Evolutionary conservation across 1,139 yeast species (phyloP), one percentile per base, ranked within the genome.

Genomic region (Protomyces inundatus): DNA sequence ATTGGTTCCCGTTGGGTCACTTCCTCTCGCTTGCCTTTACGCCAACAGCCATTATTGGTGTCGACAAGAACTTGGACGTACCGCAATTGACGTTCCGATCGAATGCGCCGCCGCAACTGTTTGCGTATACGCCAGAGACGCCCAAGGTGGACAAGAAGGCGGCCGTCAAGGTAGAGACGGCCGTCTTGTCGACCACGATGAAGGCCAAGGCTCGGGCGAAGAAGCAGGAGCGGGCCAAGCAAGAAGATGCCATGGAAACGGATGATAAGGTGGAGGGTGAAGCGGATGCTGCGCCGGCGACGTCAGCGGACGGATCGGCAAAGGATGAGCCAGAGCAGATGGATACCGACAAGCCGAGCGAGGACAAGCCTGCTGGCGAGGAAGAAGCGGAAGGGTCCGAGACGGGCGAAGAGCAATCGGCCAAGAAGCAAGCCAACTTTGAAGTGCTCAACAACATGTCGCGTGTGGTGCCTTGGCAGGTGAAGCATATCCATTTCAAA

Each of bases 1-100:
- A 90, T 77, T 93, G 98, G 98, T 95, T 87, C 84, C 98, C 99
- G 68, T 81, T 91, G 67, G 85, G 97, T 1, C 98, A 93, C 77
- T 95, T 93, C 78, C 79, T 93, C 71, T 87, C 96, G 23, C 82
- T 95, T 70, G 89, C 98, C 37, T 91, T 91, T 76, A 84, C 95
- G 5, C 97, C 98, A 61, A 95, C 98, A 1, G 84, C 95, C 5
- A 82, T 93, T 36, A 85, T 90, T 71, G 97, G 97, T 68, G 89
- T 93, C 9, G 85, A 86, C 67, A 87, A 83, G 68, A 96, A 91
- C 75, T 82, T 93, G 75, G 86, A 86, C 75, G 87, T 90, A 65
- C 98, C 98, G 55, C 83, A 88, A 73, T 86, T 93, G 72, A 85
- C 85, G 62, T 80, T 93, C 67, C 83, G 86, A 70, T 90, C 96